These are phyloP conservation scores for Aspergillus terreus DNA, from an alignment of 2,329 filamentous ascomycete species.

Conservation along the genomic window DNA sequence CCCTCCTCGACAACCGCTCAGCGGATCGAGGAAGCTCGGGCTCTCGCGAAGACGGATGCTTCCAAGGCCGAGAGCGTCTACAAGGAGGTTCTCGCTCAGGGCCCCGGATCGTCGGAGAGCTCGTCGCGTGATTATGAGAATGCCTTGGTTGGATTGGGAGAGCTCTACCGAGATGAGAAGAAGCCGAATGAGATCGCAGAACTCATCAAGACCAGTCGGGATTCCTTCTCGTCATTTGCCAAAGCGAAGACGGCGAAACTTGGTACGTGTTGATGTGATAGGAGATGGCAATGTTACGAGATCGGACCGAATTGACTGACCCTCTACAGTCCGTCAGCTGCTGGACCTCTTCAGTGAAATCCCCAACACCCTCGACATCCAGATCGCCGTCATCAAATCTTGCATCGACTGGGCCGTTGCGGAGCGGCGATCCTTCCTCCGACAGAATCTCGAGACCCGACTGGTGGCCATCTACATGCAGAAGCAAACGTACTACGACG, in stretches of 20 bases:
- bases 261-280: conserved; percentile 55
- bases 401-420: conserved; percentile 99
- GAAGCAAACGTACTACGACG: conserved; percentile 96
- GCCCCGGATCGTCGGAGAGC: conserved; percentile 78
- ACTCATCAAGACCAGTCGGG: conserved; percentile 84
- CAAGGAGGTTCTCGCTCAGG: conserved; percentile 82
- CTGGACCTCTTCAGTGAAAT: conserved; percentile 94
- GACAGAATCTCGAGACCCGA: conserved; percentile 95
- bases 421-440: conserved; percentile 90
- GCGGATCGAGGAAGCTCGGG: conserved; percentile 84
- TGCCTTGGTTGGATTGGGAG: conserved; percentile 81
- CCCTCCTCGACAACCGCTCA: conserved; percentile 50
- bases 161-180: conserved; percentile 81
- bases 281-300: not conserved
- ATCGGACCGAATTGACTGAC: not conserved
- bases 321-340: conserved; percentile 75
- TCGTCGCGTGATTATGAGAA: conserved; percentile 89
- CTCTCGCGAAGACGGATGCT: conserved; percentile 74
- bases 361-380: conserved; percentile 88
- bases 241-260: conserved; percentile 99
- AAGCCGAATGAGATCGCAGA: conserved; percentile 81
- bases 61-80: conserved; percentile 81
- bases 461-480: conserved; percentile 93
- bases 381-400: conserved; percentile 93
- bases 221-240: conserved; percentile 90